phyloP scores from a whole-genome alignment of 2,329 filamentous ascomycete genomes.

The Diaporthe nobilis region DNA sequence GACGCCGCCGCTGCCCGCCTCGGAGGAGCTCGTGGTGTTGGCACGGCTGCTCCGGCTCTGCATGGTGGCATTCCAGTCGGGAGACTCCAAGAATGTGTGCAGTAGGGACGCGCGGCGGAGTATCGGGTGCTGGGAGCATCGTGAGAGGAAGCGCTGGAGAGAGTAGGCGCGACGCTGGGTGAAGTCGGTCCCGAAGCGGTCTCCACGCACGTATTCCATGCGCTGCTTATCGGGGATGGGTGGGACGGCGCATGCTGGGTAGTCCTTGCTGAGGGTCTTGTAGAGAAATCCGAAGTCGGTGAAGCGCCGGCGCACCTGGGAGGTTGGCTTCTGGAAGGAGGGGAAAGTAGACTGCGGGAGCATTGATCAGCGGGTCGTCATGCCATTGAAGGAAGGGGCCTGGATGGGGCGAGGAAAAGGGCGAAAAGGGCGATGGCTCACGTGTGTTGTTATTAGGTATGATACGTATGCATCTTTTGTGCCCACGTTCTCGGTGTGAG shows the following conservation, averaged over 20 bases:
- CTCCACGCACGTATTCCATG: slow-evolving; percentile 97
- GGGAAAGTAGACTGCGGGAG: slow-evolving; percentile 85
- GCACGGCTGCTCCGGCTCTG: slow-evolving; percentile 79
- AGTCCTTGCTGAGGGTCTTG: slow-evolving; percentile 89
- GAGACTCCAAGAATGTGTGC: slow-evolving; percentile 90
- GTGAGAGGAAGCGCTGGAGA: slow-evolving; percentile 89
- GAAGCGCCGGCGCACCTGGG: slow-evolving; percentile 88
- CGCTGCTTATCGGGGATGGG: slow-evolving; percentile 98
- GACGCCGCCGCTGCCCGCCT: slow-evolving; percentile 74
- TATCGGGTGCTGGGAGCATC: slow-evolving; percentile 88
- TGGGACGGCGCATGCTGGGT: slow-evolving; percentile 91
- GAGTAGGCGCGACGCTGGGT: slow-evolving; percentile 90
- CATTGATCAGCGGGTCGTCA: slow-evolving; percentile 2
- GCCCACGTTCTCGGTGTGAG: slow-evolving; percentile 95
- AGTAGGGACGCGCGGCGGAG: slow-evolving; percentile 87
- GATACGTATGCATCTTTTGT: slow-evolving; percentile 98
- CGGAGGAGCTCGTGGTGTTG: slow-evolving; percentile 55
- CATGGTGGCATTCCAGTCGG: slow-evolving; percentile 98
- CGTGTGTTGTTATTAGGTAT: slow-evolving; percentile 92
- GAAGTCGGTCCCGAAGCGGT: slow-evolving; percentile 95
- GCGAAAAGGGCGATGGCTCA: slow-evolving; percentile 55
- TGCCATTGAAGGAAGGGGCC: not conserved
- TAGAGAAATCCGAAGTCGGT: slow-evolving; percentile 98
- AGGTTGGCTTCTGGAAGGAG: slow-evolving; percentile 87
- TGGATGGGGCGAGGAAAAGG: not conserved